phyloP scores from a whole-genome alignment of 2,329 filamentous ascomycete genomes.

The Fusarium pseudocircinatum region DNA sequence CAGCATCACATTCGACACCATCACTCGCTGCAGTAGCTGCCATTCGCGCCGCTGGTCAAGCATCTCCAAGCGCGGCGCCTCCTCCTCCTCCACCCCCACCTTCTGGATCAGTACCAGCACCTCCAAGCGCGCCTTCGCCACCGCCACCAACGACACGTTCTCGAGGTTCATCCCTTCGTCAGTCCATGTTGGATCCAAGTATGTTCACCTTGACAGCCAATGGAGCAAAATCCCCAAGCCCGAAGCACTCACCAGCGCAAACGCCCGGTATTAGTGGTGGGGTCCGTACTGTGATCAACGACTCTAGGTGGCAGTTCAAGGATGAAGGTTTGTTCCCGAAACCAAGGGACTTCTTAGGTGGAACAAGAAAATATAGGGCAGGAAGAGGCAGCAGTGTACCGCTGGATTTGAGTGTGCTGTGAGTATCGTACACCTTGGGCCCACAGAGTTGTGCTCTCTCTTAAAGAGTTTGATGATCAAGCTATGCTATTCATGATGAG shows the following conservation, averaged over 20 bases:
- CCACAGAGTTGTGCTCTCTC: constrained; percentile 6
- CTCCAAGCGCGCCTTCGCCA: constrained; percentile 53
- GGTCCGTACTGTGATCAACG: constrained; percentile 70
- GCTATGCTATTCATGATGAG: constrained; percentile 13
- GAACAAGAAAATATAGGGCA: constrained; percentile 82
- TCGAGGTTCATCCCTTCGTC: constrained; percentile 60
- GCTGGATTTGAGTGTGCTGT: constrained; percentile 76
- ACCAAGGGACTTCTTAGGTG: constrained; percentile 82
- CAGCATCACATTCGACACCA: constrained; percentile 41
- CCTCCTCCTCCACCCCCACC: constrained; percentile 48
- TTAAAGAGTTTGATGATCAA: neutral
- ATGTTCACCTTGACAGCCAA: constrained; percentile 78
- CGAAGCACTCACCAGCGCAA: constrained; percentile 49
- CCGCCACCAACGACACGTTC: constrained; percentile 49
- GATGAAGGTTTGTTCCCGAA: constrained; percentile 84
- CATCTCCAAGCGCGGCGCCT: constrained; percentile 49
- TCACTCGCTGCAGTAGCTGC: constrained; percentile 57
- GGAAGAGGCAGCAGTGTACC: constrained; percentile 95
- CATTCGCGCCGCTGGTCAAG: constrained; percentile 56
- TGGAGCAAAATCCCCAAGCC: constrained; percentile 63
- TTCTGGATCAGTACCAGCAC: constrained; percentile 42
- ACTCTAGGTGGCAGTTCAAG: constrained; percentile 87
- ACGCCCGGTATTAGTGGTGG: constrained; percentile 41
- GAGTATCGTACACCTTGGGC: constrained; percentile 22
- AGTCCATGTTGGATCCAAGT: constrained; percentile 77